Evolutionary conservation across 495 filamentous ascomycete species (phyloP).

Genomic region (Xylaria sp.): DNA sequence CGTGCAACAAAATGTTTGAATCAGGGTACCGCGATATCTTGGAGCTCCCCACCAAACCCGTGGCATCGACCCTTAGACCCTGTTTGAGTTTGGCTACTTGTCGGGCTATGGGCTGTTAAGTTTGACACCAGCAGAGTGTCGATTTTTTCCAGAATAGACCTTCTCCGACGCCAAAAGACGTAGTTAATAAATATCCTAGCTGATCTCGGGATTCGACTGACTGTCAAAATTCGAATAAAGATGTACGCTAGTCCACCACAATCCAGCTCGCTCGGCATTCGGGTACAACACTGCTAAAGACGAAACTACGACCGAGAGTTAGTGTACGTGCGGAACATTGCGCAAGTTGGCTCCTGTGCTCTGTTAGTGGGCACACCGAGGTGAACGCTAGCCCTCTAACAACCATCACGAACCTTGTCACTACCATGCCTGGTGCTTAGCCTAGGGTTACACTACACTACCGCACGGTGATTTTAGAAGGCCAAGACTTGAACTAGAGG

Average conservation of each 20-base stretch:
- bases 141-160: neutral
- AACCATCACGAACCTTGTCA: conserved; percentile 1
- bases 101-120: neutral
- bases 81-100: neutral
- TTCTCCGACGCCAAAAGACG: neutral
- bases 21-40: neutral
- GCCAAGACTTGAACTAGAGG: neutral
- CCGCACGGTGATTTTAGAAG: conserved; percentile 12
- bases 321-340: conserved; percentile 16
- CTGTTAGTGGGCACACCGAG: conserved; percentile 4
- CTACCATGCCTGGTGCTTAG: neutral
- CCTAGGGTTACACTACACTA: neutral
- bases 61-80: neutral
- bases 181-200: neutral
- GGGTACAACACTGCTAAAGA: neutral
- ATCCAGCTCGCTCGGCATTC: conserved; percentile 6
- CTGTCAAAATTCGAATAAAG: neutral
- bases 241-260: neutral
- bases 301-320: conserved; percentile 4
- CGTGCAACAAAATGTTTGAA: neutral
- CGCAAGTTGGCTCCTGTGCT: neutral
- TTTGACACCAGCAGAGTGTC: neutral
- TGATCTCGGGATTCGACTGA: neutral
- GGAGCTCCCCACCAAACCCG: neutral
- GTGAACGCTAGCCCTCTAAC: conserved; percentile 8